Base-by-base conservation (phyloP, 257 asterid species). In the Pogostemon cablin region DNA sequence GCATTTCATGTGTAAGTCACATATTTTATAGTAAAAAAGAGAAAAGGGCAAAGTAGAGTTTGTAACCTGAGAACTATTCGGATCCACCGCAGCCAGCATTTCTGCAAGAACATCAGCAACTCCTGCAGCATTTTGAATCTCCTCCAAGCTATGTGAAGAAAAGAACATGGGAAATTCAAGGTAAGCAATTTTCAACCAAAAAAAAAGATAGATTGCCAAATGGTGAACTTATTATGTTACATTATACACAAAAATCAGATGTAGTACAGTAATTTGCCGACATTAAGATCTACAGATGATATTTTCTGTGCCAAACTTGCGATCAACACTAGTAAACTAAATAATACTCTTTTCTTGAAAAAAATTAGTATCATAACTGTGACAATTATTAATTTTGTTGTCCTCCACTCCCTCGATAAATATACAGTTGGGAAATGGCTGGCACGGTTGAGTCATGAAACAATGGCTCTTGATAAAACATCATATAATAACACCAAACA, bases 41-140 rank as follows among this genome's bases (percentile, higher is more conserved):
- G 6, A 48, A 38, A 47, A 10, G 49, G 60, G 9, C 58, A 57
- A 68, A 64, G 39, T 65, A 9, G 39, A 25, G 32, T 25, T 25
- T 55, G 50, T 38, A 44, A 93, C 99, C 97, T 86, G 92, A 53
- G 83, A 86, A 75, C 80, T 85, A 43, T 82, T 82, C n/a, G 93
- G 93, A 77, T 81, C 90, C 83, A 93, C 77, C 59, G 93, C 99
- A 78, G 82, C 72, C 52, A 93, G 83, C 90, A 93, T 87, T 83
- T 93, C 99, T 82, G 76, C 75, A 50, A 93, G 81, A 67, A 91
- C 88, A 67, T 85, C 93, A 34, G 85, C 84, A 68, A 89, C 62
- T 59, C 96, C 96, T 74, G 83, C 90, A 15, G 96, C 99, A 79
- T 61, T 91, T 81, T 89, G 90, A 74, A 93, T 86, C 88, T 93